Percentiles rank a stretch among this genome's conserved stretches.
Evolutionary conservation across 2,329 filamentous ascomycete genomes (phyloP).

Genomic region (Pseudogymnoascus sp.): DNA sequence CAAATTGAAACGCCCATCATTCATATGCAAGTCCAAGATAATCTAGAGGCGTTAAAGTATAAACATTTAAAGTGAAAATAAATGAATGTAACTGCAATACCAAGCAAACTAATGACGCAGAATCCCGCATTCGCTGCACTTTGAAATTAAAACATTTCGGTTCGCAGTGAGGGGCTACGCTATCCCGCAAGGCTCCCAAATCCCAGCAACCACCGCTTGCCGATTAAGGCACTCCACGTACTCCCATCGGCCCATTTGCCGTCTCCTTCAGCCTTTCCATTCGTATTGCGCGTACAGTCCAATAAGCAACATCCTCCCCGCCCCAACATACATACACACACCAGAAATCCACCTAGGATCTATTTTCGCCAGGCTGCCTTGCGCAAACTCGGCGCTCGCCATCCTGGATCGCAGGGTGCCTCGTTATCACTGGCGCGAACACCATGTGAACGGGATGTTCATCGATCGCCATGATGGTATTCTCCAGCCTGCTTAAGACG

Average conservation of each 20-base stretch:
- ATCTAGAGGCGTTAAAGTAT: neutral
- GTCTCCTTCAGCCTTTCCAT: neutral
- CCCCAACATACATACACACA: neutral
- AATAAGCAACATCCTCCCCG: neutral
- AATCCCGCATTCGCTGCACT: neutral
- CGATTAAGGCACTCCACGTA: neutral
- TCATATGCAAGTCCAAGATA: neutral
- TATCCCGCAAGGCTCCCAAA: conserved; percentile 5
- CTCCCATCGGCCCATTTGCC: neutral
- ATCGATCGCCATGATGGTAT: conserved; percentile 40
- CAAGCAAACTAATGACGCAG: neutral
- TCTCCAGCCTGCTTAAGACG: conserved; percentile 39
- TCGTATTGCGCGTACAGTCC: neutral
- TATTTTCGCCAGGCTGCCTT: neutral
- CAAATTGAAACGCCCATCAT: neutral
- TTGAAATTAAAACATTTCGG: neutral
- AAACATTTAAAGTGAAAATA: neutral
- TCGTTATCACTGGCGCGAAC: neutral
- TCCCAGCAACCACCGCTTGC: conserved; percentile 1
- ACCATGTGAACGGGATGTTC: conserved; percentile 12
- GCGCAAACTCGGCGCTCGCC: neutral
- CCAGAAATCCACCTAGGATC: neutral
- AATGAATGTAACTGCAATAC: neutral
- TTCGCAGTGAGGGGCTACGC: neutral
- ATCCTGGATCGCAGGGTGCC: neutral